A percentile compares a stretch with the other conserved stretches of the same genome.
These are phyloP conservation scores for Solanum hybrid DNA, from an alignment of 305 asterid genomes.

Conservation along the genomic window DNA sequence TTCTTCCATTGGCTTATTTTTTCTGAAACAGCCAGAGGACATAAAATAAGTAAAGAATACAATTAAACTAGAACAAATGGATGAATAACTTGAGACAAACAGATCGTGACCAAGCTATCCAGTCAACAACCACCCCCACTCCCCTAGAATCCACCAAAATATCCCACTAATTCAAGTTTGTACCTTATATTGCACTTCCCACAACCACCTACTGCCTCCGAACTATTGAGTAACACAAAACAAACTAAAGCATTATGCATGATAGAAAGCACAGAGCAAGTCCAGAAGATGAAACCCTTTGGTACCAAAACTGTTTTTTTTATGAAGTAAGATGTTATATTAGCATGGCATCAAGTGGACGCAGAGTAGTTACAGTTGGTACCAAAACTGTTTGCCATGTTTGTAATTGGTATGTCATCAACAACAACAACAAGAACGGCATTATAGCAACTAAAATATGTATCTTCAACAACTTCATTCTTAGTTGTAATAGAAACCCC, in stretches of 20 bases:
- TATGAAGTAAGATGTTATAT: not conserved
- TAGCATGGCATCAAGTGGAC: not conserved
- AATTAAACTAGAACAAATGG: not conserved
- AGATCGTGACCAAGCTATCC: not conserved
- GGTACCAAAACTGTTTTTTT: not conserved
- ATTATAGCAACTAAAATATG: not conserved
- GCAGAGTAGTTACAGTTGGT: not conserved
- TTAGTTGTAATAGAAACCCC: not conserved
- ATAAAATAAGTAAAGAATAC: not conserved
- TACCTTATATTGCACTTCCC: not conserved
- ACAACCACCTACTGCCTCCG: not conserved
- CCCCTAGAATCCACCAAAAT: not conserved
- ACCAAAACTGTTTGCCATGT: not conserved
- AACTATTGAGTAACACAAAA: not conserved
- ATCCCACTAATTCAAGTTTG: not conserved
- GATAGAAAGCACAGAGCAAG: not conserved
- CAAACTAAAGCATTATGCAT: not conserved
- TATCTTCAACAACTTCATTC: no score
- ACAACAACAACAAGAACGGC: not conserved
- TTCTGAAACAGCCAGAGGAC: not conserved
- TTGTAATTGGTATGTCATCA: not conserved
- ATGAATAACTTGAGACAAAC: not conserved
- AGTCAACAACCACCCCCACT: not conserved
- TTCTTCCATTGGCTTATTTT: not conserved
- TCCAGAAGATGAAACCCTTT: not conserved